Base-by-base conservation (phyloP, 139 green algal species). In the Chlorella sp. region DNA sequence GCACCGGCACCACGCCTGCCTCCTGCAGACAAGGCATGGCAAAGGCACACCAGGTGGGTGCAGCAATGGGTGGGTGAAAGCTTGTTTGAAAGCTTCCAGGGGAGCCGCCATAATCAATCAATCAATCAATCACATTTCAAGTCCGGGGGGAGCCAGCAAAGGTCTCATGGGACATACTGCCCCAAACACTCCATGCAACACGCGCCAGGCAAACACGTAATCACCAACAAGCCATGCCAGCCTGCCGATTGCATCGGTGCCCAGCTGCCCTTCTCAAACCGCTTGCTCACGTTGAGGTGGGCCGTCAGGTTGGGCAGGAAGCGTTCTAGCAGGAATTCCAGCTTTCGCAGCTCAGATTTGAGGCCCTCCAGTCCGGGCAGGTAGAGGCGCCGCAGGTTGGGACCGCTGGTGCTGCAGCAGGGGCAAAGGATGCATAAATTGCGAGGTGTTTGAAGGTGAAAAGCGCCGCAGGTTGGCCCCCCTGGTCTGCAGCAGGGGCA, bases 381-480 rank as follows among this genome's bases (percentile, higher is more conserved):
- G 94, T 98, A 99, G 28, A 97, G 90, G 12, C 92, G 90, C 40
- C 97, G 94, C 85, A 99, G 91, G 89, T 96, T 96, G 68, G 94
- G 87, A 32, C 95, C 95, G 30, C 48, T 75, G 26, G 89, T 39
- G 39, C 83, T 92, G 87, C 69, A 88, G 75, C 53, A 18, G 57
- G 40, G 39, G 78, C 5, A 34, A 42, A 48, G 75, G 34, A 28
- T 77, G 68, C 36, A 30, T 57, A 36, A 14, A 40, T 16, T 32
- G 71, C 32, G 3, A 21, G 66, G 66, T n/a, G n/a, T n/a, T n/a
- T n/a, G n/a, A n/a, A n/a, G n/a, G n/a, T n/a, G n/a, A 99, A 24
- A 97, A 89, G 12, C 92, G 90, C 40, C 97, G 94, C 85, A 99
- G 91, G 89, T 96, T 96, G 68, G 94, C 86, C 34, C 95, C 95